phyloP scores from a whole-genome alignment of 345 rosid species.

The Moricandia moricandioides region DNA sequence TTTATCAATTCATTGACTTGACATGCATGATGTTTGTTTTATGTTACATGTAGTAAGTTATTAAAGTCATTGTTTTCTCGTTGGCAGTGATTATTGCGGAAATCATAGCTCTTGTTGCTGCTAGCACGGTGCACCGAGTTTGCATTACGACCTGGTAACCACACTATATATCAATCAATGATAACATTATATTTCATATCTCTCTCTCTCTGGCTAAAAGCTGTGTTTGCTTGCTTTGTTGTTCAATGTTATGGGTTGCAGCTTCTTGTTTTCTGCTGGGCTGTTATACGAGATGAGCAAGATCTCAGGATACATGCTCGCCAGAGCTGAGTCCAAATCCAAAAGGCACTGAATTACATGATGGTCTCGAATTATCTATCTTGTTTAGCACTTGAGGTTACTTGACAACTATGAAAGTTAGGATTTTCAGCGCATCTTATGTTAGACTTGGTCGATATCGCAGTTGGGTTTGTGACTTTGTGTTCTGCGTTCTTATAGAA shows the following conservation, averaged over 20 bases:
- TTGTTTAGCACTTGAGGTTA: neutral
- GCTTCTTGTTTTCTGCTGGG: constrained; percentile 74
- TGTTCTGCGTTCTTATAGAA: neutral
- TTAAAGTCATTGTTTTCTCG: neutral
- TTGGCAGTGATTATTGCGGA: constrained; percentile 66
- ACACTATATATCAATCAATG: neutral
- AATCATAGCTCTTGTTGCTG: constrained; percentile 66
- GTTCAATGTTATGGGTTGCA: constrained; percentile 35
- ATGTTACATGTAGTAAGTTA: neutral
- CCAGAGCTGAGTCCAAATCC: constrained; percentile 55
- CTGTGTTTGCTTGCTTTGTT: neutral
- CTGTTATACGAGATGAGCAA: constrained; percentile 74
- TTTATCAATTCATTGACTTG: neutral
- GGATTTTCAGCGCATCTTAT: neutral
- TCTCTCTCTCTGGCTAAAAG: neutral
- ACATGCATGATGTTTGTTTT: neutral
- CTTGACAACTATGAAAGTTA: neutral
- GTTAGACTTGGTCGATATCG: neutral
- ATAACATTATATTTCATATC: neutral
- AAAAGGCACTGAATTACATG: constrained; percentile 46
- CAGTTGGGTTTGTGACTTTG: neutral
- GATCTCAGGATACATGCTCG: constrained; percentile 47
- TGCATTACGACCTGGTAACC: constrained; percentile 83
- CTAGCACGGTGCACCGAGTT: constrained; percentile 76
- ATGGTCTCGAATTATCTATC: neutral